Percentiles rank a stretch among this genome's conserved stretches.
These are phyloP conservation scores for Candida anglica DNA, from an alignment of 805 yeast genomes.

Conservation along the genomic window DNA sequence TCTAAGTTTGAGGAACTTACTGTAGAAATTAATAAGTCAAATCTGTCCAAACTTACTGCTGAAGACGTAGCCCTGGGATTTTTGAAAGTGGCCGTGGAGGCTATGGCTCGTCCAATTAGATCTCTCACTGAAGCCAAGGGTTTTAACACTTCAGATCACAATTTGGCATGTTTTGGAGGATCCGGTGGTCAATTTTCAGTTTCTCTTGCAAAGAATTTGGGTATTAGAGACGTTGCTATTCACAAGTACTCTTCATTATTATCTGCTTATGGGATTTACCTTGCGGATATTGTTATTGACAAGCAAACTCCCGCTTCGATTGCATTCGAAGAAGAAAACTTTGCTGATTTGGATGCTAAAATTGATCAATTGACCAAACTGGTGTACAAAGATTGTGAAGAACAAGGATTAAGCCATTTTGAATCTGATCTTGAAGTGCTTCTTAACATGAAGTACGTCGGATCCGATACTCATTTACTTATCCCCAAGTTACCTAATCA, in stretches of 20 bases:
- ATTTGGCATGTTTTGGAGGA: conserved; percentile 34
- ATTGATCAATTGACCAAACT: conserved; percentile 40
- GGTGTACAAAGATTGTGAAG: conserved; percentile 34
- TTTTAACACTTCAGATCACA: conserved; percentile 24
- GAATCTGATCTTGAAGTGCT: conserved; percentile 56
- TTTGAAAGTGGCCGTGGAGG: conserved; percentile 29
- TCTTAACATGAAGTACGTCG: conserved; percentile 76
- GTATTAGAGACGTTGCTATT: conserved; percentile 24
- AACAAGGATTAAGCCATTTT: conserved; percentile 47
- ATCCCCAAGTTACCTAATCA: conserved; percentile 33
- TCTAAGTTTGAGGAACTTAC: conserved; percentile 48
- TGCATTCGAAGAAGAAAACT: conserved; percentile 12
- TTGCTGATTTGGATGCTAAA: conserved; percentile 40
- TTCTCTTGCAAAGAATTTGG: conserved; percentile 24
- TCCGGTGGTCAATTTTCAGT: conserved; percentile 33
- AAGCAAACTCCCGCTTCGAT: conserved; percentile 33
- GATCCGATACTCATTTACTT: conserved; percentile 88
- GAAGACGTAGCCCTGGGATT: conserved; percentile 32
- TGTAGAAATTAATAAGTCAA: conserved; percentile 39
- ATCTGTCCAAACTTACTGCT: conserved; percentile 14
- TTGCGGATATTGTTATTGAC: conserved; percentile 32
- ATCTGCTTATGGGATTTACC: conserved; percentile 30
- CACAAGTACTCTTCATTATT: conserved; percentile 31
- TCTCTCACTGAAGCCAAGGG: conserved; percentile 35
- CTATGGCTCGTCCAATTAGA: conserved; percentile 32